Evolutionary conservation across 2,329 filamentous ascomycete species (phyloP), one percentile per base, ranked within the genome.

Genomic region (Emmonsiellopsis sp.): DNA sequence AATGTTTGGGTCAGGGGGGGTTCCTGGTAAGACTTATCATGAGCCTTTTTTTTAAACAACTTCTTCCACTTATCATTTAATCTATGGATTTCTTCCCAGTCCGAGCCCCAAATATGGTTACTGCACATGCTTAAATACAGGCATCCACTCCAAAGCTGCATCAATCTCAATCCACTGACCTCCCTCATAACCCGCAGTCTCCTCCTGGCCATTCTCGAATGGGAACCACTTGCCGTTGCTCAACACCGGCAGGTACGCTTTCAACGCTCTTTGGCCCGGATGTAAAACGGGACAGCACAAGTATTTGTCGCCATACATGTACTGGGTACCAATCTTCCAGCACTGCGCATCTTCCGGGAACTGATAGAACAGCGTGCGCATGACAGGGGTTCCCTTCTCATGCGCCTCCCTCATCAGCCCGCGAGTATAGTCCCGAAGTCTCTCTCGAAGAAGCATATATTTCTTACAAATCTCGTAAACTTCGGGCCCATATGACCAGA

Each of bases 401-500:
- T 84, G 80, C 0, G 83, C 82, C 57, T 80, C 74, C 38, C 65
- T 67, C 82, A 85, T 85, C 55, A 86, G 61, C 0, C 55, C 63
- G 2, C 83, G 67, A 0, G 78, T 82, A 56, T 86, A 86, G 1
- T 73, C 72, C 4, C 82, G 71, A 62, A 86, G 55, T 35, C 74
- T 62, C 65, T 86, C 83, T 2, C 83, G 73, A 10, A 86, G 70
- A 5, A 61, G 58, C 62, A 87, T 73, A 58, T 84, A 85, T 58
- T 73, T 79, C 61, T 75, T 73, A 63, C 80, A 83, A 34, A 86
- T 83, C 34, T 70, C 72, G 55, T 82, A 83, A 0, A 83, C 76
- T 31, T 80, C 74, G 6, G 77, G 73, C 0, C 83, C 82, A 60
- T 84, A 86, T 0, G 76, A 82, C 83, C 83, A 86, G 1, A 86